Evolutionary conservation across 306 rosid species (phyloP).

Genomic region (Neltuma alba): DNA sequence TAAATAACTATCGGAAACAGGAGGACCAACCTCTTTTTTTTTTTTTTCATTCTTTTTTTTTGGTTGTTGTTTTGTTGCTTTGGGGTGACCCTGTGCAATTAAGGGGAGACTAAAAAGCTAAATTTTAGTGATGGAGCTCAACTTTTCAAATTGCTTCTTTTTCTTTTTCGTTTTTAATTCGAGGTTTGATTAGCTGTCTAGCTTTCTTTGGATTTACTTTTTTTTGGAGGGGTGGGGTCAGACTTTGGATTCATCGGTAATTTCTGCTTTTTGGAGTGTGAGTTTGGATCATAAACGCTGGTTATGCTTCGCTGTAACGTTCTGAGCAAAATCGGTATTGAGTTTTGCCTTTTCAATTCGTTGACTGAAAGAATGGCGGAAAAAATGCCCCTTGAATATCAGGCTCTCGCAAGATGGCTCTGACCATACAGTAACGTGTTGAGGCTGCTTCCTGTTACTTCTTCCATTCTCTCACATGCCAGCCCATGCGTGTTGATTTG

Average conservation of each 20-base stretch:
- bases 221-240: background rate
- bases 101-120: background rate
- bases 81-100: background rate
- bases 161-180: background rate
- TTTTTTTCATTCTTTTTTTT: too few relatives aligned
- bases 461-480: background rate
- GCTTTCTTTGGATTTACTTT: background rate
- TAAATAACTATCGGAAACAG: background rate
- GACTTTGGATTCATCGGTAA: background rate
- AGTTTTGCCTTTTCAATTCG: background rate
- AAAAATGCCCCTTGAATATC: constrained; percentile 19
- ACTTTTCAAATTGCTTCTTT: background rate
- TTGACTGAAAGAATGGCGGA: constrained; percentile 7
- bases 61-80: background rate
- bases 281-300: background rate
- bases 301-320: constrained; percentile 1
- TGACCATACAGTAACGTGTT: constrained; percentile 20
- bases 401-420: constrained; percentile 26
- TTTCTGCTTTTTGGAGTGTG: background rate
- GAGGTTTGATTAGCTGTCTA: background rate
- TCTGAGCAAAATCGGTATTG: constrained; percentile 2
- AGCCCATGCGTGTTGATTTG: background rate
- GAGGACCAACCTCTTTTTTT: background rate
- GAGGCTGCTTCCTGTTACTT: background rate
- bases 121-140: background rate